Conservation (phyloP, 23 red algal species). For the Gracilaria domingensis region DNA sequence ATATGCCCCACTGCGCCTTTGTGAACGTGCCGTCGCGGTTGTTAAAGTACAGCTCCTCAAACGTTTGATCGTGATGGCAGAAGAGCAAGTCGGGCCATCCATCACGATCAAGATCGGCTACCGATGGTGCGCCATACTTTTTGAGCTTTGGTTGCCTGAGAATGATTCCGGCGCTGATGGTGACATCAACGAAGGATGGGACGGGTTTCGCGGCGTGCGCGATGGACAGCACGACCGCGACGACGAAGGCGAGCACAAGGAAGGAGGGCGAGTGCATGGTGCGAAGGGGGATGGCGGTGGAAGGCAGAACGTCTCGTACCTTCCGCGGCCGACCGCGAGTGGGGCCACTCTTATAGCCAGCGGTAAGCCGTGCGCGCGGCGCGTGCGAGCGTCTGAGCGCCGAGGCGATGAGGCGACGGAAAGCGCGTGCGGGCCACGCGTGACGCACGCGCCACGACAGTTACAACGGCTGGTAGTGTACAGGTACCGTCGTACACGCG, state of each 20-base stretch:
- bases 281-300: too few relatives aligned
- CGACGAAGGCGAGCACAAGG: background rate
- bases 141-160: slow-evolving; percentile 11
- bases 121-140: slow-evolving; percentile 65
- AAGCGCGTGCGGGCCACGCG: too few relatives aligned
- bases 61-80: slow-evolving; percentile 48
- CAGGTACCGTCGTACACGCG: too few relatives aligned
- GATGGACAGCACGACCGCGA: background rate
- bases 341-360: background rate
- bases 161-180: background rate
- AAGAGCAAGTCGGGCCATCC: slow-evolving; percentile 69
- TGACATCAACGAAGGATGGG: background rate
- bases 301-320: too few relatives aligned
- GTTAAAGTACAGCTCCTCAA: slow-evolving; percentile 67
- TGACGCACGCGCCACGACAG: too few relatives aligned
- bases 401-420: too few relatives aligned
- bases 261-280: background rate
- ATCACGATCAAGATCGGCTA: slow-evolving; percentile 75
- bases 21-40: slow-evolving; percentile 39
- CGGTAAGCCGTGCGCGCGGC: background rate
- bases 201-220: background rate
- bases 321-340: too few relatives aligned
- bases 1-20: slow-evolving; percentile 5
- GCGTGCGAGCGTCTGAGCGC: background rate
- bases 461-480: background rate